Conservation (phyloP, 1,284 basidiomycete species). For the Ganoderma resinaceum region DNA sequence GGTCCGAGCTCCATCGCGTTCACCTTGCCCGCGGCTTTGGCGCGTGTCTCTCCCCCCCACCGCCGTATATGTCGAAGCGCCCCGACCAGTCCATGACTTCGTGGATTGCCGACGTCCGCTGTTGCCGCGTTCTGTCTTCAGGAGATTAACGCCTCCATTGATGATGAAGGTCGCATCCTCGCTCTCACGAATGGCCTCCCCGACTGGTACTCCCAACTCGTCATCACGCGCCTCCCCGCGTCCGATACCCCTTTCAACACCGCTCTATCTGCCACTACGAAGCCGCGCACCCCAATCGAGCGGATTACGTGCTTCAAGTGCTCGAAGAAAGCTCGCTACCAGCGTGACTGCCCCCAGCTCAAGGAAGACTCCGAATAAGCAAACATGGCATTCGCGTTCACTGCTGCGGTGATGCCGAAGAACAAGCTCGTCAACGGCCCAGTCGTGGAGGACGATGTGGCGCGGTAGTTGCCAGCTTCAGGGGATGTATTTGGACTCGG, state of each 20-base stretch:
- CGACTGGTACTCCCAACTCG: constrained; percentile 36
- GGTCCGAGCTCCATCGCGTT: constrained; percentile 38
- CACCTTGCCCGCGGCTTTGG: constrained; percentile 42
- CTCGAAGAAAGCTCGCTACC: neutral
- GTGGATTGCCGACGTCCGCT: constrained; percentile 41
- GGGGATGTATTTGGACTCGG: no score
- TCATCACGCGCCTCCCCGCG: constrained; percentile 33
- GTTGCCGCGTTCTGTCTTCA: constrained; percentile 34
- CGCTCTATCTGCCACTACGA: neutral
- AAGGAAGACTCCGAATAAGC: no score
- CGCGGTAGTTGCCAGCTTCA: no score
- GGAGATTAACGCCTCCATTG: constrained; percentile 23
- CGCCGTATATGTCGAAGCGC: constrained; percentile 33
- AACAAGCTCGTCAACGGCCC: no score
- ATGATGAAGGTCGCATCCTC: constrained; percentile 43
- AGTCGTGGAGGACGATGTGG: no score
- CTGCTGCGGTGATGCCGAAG: no score
- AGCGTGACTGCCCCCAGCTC: constrained; percentile 1
- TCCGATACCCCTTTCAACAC: neutral
- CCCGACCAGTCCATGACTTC: no score
- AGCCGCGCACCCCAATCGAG: neutral
- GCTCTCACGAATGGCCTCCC: constrained; percentile 43
- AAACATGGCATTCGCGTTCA: no score
- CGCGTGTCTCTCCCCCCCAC: constrained; percentile 33
- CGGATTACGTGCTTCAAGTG: neutral